A percentile compares a stretch with the other conserved stretches of the same genome.
Evolutionary conservation across 2,329 filamentous ascomycete species (phyloP).

Genomic region (Dryadomyces sulphureus): DNA sequence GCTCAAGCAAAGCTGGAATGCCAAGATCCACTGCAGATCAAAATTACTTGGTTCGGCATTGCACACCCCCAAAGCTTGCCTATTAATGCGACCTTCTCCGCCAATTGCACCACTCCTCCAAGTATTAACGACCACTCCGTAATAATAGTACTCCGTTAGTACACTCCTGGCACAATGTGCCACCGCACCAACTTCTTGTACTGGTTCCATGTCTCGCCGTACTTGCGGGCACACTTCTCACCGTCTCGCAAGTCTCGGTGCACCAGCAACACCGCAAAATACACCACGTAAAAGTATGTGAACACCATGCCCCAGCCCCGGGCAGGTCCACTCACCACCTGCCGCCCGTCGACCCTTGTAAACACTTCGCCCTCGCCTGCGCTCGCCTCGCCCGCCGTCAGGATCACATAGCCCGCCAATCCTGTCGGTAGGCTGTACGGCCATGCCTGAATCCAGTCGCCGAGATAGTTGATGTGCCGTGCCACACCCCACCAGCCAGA

Average conservation of each 20-base stretch:
- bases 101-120: background rate
- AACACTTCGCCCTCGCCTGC: slow-evolving; percentile 25
- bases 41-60: too few species aligned
- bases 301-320: slow-evolving; percentile 74
- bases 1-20: too few species aligned
- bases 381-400: slow-evolving; percentile 34
- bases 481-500: slow-evolving; percentile 90
- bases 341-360: slow-evolving; percentile 43
- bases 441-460: slow-evolving; percentile 91
- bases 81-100: too few species aligned
- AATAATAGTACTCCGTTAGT: slow-evolving; percentile 29
- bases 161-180: slow-evolving; percentile 73
- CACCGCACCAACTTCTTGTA: slow-evolving; percentile 74
- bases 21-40: too few species aligned
- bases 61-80: too few species aligned
- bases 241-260: slow-evolving; percentile 82
- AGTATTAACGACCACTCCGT: background rate
- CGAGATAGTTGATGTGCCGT: slow-evolving; percentile 89
- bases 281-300: slow-evolving; percentile 89
- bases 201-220: slow-evolving; percentile 80
- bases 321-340: slow-evolving; percentile 56
- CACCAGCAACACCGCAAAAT: slow-evolving; percentile 75
- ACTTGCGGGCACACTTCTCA: slow-evolving; percentile 81
- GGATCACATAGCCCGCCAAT: slow-evolving; percentile 65
- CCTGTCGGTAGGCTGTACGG: slow-evolving; percentile 79